phyloP scores from a whole-genome alignment of 2,329 filamentous ascomycete genomes.

The Colletotrichum navitas region DNA sequence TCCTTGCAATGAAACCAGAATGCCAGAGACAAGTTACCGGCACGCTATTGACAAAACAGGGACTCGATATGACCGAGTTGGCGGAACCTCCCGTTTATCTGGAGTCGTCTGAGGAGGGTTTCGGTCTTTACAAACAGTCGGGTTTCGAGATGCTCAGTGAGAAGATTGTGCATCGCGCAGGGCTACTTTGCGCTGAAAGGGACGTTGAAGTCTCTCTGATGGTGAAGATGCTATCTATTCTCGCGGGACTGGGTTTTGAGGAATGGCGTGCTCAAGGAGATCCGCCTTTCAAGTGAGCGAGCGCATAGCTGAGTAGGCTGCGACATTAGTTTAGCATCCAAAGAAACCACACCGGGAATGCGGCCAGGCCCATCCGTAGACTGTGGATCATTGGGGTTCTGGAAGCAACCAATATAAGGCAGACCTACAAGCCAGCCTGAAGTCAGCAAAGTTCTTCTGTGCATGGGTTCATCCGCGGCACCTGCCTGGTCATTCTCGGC shows the following conservation, averaged over 20 bases:
- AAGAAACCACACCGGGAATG: not conserved
- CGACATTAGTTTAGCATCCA: slow-evolving; percentile 1
- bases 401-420: not conserved
- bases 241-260: slow-evolving; percentile 51
- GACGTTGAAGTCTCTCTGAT: slow-evolving; percentile 58
- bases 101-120: slow-evolving; percentile 57
- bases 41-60: slow-evolving; percentile 56
- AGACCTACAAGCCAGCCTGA: slow-evolving; percentile 24
- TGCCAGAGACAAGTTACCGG: slow-evolving; percentile 59
- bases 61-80: slow-evolving; percentile 51
- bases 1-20: slow-evolving; percentile 59
- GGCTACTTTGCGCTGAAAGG: slow-evolving; percentile 50
- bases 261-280: slow-evolving; percentile 48
- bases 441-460: slow-evolving; percentile 15
- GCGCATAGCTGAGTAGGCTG: slow-evolving; percentile 3
- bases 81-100: slow-evolving; percentile 59
- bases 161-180: slow-evolving; percentile 54
- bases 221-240: slow-evolving; percentile 55
- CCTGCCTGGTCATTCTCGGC: slow-evolving; percentile 26
- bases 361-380: not conserved
- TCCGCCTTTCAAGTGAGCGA: slow-evolving; percentile 37
- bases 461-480: slow-evolving; percentile 22
- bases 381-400: not conserved
- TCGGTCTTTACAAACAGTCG: slow-evolving; percentile 58
- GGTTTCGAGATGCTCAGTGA: slow-evolving; percentile 57